Evolutionary conservation across 306 rosid genomes (phyloP), one percentile per base, ranked within the genome.

Genomic region (Vicia sativa): DNA sequence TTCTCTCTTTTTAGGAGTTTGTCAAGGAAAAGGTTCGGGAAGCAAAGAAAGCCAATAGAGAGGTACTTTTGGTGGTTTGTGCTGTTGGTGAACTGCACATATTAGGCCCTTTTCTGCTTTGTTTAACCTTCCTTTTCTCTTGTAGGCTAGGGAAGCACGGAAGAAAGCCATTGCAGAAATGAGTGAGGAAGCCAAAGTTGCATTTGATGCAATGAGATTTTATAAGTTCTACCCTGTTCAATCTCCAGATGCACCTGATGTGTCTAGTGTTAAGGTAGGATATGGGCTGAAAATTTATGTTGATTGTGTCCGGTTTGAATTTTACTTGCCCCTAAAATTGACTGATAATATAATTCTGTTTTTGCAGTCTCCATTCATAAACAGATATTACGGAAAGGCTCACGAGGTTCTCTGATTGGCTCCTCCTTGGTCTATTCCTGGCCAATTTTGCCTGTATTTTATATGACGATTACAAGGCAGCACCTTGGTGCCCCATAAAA

Each of bases 311-410:
- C 42, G 1, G 35, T 37, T 14, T 62, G 62, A 43, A 39, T 28
- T 80, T 50, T 69, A 11, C 10, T 57, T 50, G 28, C 35, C 45
- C 62, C 12, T 43, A 43, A 35, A 23, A 13, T 50, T 11, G 38
- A 39, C 56, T 19, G 28, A 46, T 7, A 10, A 4, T 12, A 5
- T 54, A 21, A 7, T 73, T 48, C n/a, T 56, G 49, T 77, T 25
- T 54, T 60, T 75, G 85, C 87, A 91, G 95, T 87, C 92, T 37
- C 83, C 82, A 31, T 91, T 88, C 69, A 91, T 91, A 64, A 91
- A 91, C 82, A 81, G 97, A 85, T 91, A 88, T 64, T 88, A 86
- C 1, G 97, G 97, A 62, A 91, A 84, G 80, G 97, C 95, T 77
- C 97, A 91, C 4, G 90, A 86, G 78, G 78, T 91, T 71, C 87